phyloP scores from a whole-genome alignment of 2,329 filamentous ascomycete genomes.

The Xylariaceae sp. region DNA sequence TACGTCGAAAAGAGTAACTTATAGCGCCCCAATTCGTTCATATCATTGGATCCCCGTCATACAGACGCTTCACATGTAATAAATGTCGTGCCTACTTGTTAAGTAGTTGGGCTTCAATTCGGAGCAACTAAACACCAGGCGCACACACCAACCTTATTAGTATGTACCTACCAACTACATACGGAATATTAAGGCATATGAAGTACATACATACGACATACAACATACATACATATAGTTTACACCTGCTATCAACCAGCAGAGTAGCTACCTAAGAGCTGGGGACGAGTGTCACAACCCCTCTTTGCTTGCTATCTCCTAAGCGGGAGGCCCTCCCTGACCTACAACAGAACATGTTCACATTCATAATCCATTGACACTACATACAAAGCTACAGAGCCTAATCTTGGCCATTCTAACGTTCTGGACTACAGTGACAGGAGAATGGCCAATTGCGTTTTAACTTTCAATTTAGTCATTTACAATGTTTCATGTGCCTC shows the following conservation, averaged over 20 bases:
- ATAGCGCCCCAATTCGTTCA: conserved; percentile 30
- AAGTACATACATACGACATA: background rate
- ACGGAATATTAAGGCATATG: background rate
- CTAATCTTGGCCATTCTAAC: conserved; percentile 24
- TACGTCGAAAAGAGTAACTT: conserved; percentile 16
- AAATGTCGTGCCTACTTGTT: conserved; percentile 18
- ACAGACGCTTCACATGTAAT: conserved; percentile 28
- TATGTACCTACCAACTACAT: background rate
- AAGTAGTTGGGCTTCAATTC: conserved; percentile 36
- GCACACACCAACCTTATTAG: background rate
- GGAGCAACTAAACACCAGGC: conserved; percentile 1
- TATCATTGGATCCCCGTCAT: conserved; percentile 30
- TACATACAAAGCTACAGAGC: background rate
- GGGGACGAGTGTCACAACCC: conserved; percentile 17
- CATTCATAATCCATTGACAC: conserved; percentile 22
- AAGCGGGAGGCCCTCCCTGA: conserved; percentile 16
- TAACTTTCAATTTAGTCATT: conserved; percentile 1
- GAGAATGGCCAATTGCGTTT: conserved; percentile 18
- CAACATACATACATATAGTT: background rate
- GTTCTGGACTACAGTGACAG: conserved; percentile 22
- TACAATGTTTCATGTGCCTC: background rate
- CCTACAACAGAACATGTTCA: conserved; percentile 7
- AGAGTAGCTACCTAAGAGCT: conserved; percentile 1
- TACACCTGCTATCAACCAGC: background rate
- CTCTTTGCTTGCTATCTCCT: background rate